Evolutionary conservation across 768 basidiomycete genomes (phyloP).

Genomic region (Mycena belliarum): DNA sequence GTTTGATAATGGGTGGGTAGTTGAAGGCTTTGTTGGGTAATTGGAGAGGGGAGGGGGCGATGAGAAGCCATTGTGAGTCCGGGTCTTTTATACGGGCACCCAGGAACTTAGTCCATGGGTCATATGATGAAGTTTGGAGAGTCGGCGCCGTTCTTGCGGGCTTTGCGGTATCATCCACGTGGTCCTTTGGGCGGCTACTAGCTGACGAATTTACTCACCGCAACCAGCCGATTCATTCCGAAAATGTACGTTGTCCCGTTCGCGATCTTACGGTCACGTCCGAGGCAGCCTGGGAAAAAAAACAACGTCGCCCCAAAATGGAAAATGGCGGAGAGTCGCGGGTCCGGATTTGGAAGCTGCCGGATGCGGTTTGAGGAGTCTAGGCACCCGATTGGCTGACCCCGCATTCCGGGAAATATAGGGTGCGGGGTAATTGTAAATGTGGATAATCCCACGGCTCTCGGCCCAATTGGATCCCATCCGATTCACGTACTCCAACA

Average conservation of each 20-base stretch:
- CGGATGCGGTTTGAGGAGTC: not conserved
- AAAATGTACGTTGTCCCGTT: not conserved
- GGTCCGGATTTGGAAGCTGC: not conserved
- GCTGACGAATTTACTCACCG: not conserved
- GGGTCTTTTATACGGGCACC: conserved; percentile 1
- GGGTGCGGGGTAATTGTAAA: not conserved
- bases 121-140: too few relatives aligned
- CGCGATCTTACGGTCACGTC: not conserved
- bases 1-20: conserved; percentile 10
- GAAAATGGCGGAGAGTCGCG: not conserved
- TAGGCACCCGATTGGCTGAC: conserved; percentile 7
- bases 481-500: not conserved
- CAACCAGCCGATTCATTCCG: conserved; percentile 2
- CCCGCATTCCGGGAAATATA: not conserved
- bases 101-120: conserved; percentile 1
- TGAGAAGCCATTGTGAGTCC: not conserved
- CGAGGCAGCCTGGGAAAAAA: too few relatives aligned
- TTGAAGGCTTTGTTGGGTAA: not conserved
- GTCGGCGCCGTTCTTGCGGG: too few relatives aligned
- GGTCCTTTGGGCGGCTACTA: not conserved
- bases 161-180: not conserved
- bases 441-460: not conserved
- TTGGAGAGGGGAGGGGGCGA: not conserved
- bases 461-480: not conserved
- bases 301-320: not conserved